Conservation (phyloP, 164 flowering plant genomes). For the Echeveria elegans region DNA sequence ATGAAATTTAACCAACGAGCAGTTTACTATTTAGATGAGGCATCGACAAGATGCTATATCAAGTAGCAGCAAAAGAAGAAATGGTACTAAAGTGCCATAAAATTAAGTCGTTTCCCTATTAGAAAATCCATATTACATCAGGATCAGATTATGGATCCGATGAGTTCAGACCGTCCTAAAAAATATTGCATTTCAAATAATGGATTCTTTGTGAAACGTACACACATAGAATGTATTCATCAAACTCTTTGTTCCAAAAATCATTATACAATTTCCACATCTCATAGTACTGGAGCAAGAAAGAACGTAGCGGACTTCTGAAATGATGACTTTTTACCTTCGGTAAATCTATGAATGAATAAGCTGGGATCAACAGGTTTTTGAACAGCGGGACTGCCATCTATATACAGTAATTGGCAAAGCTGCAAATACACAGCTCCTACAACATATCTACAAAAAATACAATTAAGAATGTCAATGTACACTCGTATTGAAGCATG, state of each 20-base stretch:
- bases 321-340: conserved; percentile 28
- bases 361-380: conserved; percentile 91
- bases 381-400: conserved; percentile 51
- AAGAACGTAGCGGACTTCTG: neutral
- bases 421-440: conserved; percentile 96
- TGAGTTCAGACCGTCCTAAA: too few relatives aligned
- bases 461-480: neutral
- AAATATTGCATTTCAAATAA: neutral
- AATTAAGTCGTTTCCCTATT: neutral
- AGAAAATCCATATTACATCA: too few relatives aligned
- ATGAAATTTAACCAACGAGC: neutral
- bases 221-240: too few relatives aligned
- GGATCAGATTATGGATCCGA: too few relatives aligned
- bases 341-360: conserved; percentile 62
- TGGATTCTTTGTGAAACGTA: neutral
- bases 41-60: neutral
- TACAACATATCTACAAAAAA: conserved; percentile 60
- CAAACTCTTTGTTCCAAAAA: neutral
- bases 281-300: neutral
- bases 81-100: neutral
- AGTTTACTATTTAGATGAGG: neutral
- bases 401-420: conserved; percentile 56
- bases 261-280: neutral
- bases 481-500: neutral
- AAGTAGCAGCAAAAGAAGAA: neutral